Evolutionary conservation across 1,139 yeast species (phyloP).

Genomic region (Pneumocystis jirovecii): DNA sequence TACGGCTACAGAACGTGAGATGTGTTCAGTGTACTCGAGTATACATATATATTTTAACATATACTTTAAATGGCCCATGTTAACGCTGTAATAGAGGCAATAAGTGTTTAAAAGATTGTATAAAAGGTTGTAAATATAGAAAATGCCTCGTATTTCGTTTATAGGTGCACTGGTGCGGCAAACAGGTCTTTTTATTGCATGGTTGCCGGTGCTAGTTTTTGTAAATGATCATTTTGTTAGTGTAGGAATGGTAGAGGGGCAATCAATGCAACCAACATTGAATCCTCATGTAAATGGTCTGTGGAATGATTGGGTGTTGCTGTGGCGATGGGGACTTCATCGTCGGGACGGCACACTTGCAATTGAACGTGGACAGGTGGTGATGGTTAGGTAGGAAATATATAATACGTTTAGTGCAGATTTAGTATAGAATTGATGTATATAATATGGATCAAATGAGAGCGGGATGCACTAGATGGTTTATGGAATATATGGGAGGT

Average conservation of each 20-base stretch:
- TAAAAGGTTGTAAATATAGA: not conserved
- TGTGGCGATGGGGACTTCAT: conserved; percentile 19
- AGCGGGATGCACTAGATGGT: too few species aligned
- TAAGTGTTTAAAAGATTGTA: too few species aligned
- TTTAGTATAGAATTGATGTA: not conserved
- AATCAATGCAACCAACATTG: conserved; percentile 79
- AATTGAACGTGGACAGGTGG: conserved; percentile 44
- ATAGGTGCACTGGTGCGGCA: not conserved
- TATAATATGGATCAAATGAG: not conserved
- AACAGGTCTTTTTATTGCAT: conserved; percentile 19
- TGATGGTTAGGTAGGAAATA: conserved; percentile 32
- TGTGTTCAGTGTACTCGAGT: too few species aligned
- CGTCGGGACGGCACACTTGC: not conserved
- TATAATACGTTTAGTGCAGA: not conserved
- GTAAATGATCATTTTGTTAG: conserved; percentile 58
- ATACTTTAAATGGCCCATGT: too few species aligned
- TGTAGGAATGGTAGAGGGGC: conserved; percentile 61
- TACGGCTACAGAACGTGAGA: too few species aligned
- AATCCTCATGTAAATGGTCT: conserved; percentile 46
- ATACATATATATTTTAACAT: too few species aligned
- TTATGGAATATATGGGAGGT: not conserved
- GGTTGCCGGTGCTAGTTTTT: conserved; percentile 70
- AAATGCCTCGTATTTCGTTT: not conserved
- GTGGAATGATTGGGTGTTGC: conserved; percentile 48
- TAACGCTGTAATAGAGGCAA: too few species aligned